Evolutionary conservation across 345 rosid species (phyloP), one percentile per base, ranked within the genome.

Genomic region (Moringa oleifera): DNA sequence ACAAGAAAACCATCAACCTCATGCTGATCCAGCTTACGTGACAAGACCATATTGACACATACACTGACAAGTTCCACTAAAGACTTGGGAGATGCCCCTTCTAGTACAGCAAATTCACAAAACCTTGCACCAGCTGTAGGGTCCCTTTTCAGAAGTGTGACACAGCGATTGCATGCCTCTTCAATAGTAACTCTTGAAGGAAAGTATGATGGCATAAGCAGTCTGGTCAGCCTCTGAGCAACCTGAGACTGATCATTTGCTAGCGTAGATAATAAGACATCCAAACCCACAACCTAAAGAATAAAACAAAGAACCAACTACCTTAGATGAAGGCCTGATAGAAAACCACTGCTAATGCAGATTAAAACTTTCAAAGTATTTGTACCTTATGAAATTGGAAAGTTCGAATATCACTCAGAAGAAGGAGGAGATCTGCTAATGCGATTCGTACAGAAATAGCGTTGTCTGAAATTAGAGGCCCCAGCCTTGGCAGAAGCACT

Each of bases 111-210:
- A 77, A 77, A 88, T 65, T 86, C 84, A 68, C 98, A 93, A 79
- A 93, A 93, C 75, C 91, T 83, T 56, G 96, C 96, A 75, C 98
- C 97, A 54, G 96, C 97, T 58, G 61, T 65, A 25, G 96, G 90
- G 47, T 87, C 83, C 77, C 97, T 81, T 74, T 83, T 88, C 52
- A 93, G 73, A 59, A 93, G 96, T 23, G 89, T 77, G 0, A 81
- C 66, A 71, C 96, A 93, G 55, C 97, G 86, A 65, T 69, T 80
- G 71, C 96, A 90, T 2, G 96, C 96, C 73, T 93, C 96, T 63
- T 81, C 89, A 58, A 67, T 65, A 66, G 69, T 81, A 57, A 85
- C 75, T 71, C 80, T 85, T 23, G 84, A 69, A 20, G 99, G 99
- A 62, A 94, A 90, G 77, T 94, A 94, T 33, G 96, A 86, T 54